These are phyloP conservation scores for Candida sp. DNA, from an alignment of 1,139 yeast genomes.

Conservation along the genomic window DNA sequence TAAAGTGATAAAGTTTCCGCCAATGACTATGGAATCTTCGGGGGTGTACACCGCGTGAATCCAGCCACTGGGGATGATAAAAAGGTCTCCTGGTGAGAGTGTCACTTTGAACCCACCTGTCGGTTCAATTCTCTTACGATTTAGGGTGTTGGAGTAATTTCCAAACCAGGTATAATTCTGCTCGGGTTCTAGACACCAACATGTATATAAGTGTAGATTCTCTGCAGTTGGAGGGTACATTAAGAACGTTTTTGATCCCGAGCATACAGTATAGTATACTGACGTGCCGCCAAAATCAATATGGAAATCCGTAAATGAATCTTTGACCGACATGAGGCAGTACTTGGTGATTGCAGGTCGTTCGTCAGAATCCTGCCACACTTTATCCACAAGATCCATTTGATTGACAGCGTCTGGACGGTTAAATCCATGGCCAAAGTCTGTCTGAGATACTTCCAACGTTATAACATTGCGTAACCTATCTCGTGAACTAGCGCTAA, in stretches of 20 bases:
- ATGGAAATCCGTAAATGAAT: conserved; percentile 87
- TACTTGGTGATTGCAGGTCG: conserved; percentile 79
- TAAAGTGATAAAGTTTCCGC: conserved; percentile 80
- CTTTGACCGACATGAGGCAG: conserved; percentile 80
- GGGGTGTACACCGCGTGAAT: conserved; percentile 90
- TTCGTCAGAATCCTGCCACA: conserved; percentile 45
- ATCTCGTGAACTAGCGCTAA: conserved; percentile 51
- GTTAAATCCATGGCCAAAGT: conserved; percentile 48
- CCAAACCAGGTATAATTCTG: conserved; percentile 71
- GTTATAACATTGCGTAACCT: conserved; percentile 78
- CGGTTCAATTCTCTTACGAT: conserved; percentile 23
- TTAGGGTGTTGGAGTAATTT: conserved; percentile 31
- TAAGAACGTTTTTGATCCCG: conserved; percentile 70
- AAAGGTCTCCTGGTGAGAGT: conserved; percentile 65
- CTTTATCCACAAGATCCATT: conserved; percentile 65
- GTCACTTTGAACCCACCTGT: conserved; percentile 61
- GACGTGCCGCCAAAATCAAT: conserved; percentile 92
- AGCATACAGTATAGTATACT: conserved; percentile 79
- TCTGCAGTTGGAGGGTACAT: conserved; percentile 72
- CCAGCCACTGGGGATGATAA: conserved; percentile 91
- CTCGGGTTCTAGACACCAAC: conserved; percentile 69
- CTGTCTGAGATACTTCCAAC: conserved; percentile 63
- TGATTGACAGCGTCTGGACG: conserved; percentile 69
- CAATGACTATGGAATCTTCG: conserved; percentile 73
- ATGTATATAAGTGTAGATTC: conserved; percentile 58